phyloP scores from a whole-genome alignment of 352 stramenopile species.

The Globisporangium spinosum region DNA sequence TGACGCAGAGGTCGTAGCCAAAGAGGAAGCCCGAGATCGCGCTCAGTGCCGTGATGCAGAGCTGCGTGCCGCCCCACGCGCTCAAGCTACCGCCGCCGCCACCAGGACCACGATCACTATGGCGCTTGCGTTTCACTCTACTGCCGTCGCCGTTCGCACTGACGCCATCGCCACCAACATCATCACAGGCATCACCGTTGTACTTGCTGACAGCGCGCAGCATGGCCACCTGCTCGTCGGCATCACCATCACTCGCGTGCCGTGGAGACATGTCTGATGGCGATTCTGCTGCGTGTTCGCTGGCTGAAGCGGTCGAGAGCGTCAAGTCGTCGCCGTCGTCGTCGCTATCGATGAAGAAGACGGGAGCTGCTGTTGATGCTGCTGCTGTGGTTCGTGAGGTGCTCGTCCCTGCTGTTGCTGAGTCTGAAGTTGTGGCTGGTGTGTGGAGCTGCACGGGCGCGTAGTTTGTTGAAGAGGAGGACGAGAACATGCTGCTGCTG shows the following conservation, averaged over 20 bases:
- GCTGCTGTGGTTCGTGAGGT: neutral
- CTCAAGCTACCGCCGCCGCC: neutral
- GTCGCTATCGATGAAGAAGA: neutral
- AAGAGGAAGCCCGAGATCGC: constrained; percentile 72
- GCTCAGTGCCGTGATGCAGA: constrained; percentile 55
- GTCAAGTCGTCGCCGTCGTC: neutral
- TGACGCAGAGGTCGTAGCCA: constrained; percentile 74
- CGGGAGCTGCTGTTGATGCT: neutral
- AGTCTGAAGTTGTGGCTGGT: neutral
- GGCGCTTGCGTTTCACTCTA: neutral
- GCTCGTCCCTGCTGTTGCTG: neutral
- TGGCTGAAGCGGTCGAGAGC: constrained; percentile 4
- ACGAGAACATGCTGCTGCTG: neutral
- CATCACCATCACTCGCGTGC: neutral
- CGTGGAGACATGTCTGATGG: neutral
- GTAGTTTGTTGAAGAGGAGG: constrained; percentile 1
- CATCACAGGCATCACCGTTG: neutral
- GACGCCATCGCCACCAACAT: neutral
- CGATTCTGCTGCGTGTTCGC: constrained; percentile 3
- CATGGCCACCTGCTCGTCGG: neutral
- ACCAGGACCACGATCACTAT: neutral
- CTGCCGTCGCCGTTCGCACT: neutral
- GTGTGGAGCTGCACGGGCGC: constrained; percentile 12
- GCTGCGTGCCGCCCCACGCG: constrained; percentile 25
- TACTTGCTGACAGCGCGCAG: neutral